These are phyloP conservation scores for Aspergillus alliaceus DNA, from an alignment of 2,329 filamentous ascomycete genomes.

Conservation along the genomic window DNA sequence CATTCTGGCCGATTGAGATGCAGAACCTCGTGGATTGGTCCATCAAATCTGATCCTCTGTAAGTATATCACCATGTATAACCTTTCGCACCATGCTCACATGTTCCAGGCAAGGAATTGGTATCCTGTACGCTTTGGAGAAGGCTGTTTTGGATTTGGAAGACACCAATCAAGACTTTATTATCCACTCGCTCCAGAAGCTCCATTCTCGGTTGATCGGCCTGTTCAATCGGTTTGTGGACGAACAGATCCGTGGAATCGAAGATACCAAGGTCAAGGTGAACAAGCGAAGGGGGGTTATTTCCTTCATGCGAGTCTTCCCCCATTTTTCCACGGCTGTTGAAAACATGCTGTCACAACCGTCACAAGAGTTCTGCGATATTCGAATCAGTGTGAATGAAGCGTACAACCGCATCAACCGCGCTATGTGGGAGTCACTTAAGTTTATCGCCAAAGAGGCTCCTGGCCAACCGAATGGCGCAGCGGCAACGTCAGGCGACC, in stretches of 20 bases:
- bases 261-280: constrained; percentile 98
- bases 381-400: constrained; percentile 77
- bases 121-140: constrained; percentile 76
- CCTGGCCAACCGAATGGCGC: constrained; percentile 56
- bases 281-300: constrained; percentile 98
- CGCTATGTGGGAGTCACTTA: constrained; percentile 95
- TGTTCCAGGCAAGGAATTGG: constrained; percentile 77
- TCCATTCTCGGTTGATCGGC: constrained; percentile 71
- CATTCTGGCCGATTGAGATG: constrained; percentile 76
- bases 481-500: constrained; percentile 56
- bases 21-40: constrained; percentile 82
- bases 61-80: constrained; percentile 44
- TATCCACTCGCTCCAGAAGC: constrained; percentile 73
- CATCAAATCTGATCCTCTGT: constrained; percentile 76
- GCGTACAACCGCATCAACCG: constrained; percentile 88
- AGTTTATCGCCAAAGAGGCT: constrained; percentile 80
- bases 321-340: constrained; percentile 75
- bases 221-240: constrained; percentile 89
- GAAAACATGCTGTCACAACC: constrained; percentile 74
- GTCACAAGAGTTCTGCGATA: constrained; percentile 59
- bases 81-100: constrained; percentile 24
- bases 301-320: constrained; percentile 91
- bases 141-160: constrained; percentile 73
- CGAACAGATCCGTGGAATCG: constrained; percentile 90
- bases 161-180: constrained; percentile 94